Base-by-base conservation (phyloP, 2,329 filamentous ascomycete species). In the Exserohilum turcica region DNA sequence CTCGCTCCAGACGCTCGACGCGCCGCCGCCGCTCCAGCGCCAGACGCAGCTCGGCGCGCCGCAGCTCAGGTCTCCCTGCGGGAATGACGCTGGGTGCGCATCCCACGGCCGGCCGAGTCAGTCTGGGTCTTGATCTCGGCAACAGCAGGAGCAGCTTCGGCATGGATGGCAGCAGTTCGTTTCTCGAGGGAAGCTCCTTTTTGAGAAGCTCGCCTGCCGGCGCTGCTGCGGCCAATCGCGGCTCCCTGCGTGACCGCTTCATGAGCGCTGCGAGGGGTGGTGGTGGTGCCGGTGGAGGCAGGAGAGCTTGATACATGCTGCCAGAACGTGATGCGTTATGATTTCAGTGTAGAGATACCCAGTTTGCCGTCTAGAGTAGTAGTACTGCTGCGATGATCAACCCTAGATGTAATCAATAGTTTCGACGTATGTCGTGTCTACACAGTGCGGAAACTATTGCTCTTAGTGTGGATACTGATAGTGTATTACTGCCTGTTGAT, bases 101-200 rank as follows among this genome's bases (percentile, higher is more conserved):
- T 43, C 44, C 53, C 21, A 48, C 40, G 5, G 45, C 43, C 9
- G 48, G 53, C 28, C 32, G 56, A 10, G 39, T 67, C 6, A 64
- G 62, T 50, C 38, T 67, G 9, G 61, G 63, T 12, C 56, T 57
- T 9, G 61, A 62, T 56, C 38, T 67, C 19, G 64, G 64, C 0
- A 56, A 65, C 24, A 64, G 62, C 12, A 59, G 71, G 31, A 67
- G 63, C 31, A 73, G 68, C 52, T 60, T 72, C 37, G 68, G 64
- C 1, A 57, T 72, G 29, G 71, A 74, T 33, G 71, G 68, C 2
- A 73, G 69, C 42, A 74, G 71, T 36, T 73, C 71, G 13, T 60
- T 73, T 7, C 35, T 74, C n/a, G 72, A 73, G 15, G 68, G 69
- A 1, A 74, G 71, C 46, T 74, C 72, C 2, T 73, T 74, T 31